phyloP scores from a whole-genome alignment of 352 stramenopile genomes.

The Aphanomyces cochlioides region DNA sequence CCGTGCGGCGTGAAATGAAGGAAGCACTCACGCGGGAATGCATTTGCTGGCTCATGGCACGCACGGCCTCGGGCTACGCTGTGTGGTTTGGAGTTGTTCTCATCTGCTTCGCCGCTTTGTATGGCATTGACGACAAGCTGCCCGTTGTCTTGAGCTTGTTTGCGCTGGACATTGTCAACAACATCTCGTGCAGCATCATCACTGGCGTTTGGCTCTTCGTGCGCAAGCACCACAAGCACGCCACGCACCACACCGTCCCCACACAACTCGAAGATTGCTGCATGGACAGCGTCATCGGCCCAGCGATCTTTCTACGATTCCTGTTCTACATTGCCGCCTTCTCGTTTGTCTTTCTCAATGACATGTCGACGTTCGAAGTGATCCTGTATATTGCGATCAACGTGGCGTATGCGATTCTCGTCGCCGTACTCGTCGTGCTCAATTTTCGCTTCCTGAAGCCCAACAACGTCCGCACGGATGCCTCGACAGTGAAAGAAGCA shows the following conservation, averaged over 20 bases:
- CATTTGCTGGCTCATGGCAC: constrained; percentile 28
- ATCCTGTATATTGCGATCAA: constrained; percentile 21
- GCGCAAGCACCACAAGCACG: constrained; percentile 29
- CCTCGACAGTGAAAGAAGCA: not conserved
- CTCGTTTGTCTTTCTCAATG: constrained; percentile 23
- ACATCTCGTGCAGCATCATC: constrained; percentile 17
- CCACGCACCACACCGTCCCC: constrained; percentile 7
- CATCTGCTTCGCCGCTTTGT: constrained; percentile 10
- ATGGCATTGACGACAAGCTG: not conserved
- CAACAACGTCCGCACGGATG: not conserved
- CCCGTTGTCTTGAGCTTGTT: constrained; percentile 7
- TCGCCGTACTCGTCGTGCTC: not conserved
- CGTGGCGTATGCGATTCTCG: not conserved
- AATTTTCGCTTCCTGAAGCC: not conserved
- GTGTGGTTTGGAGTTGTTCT: not conserved
- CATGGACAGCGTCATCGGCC: constrained; percentile 27
- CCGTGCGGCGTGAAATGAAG: constrained; percentile 20
- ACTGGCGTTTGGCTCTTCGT: constrained; percentile 27
- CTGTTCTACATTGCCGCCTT: constrained; percentile 26
- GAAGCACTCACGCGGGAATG: constrained; percentile 21
- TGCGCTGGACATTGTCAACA: constrained; percentile 18
- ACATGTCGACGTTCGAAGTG: not conserved
- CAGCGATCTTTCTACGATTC: constrained; percentile 17
- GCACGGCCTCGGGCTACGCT: constrained; percentile 15
- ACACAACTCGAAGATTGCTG: constrained; percentile 14